These are phyloP conservation scores for Petrea volubilis DNA, from an alignment of 257 asterid genomes.

Conservation along the genomic window DNA sequence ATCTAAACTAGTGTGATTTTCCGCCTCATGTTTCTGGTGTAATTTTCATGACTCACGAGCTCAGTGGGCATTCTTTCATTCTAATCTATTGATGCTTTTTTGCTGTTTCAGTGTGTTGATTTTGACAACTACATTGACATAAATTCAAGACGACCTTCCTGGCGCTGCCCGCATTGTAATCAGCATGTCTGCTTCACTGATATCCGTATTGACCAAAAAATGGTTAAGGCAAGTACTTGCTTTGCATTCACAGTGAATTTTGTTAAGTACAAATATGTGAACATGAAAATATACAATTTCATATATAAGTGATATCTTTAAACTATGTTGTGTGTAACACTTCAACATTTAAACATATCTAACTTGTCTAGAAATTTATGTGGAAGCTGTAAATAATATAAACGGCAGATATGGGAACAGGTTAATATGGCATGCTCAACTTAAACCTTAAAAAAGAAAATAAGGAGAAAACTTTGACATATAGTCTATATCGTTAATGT, in stretches of 20 bases:
- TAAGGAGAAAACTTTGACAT: not conserved
- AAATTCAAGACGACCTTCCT: constrained; percentile 81
- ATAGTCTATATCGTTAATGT: not conserved
- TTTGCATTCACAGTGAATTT: constrained; percentile 8
- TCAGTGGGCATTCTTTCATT: not conserved
- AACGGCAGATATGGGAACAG: not conserved
- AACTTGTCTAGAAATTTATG: not conserved
- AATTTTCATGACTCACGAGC: not conserved
- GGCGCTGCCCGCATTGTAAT: constrained; percentile 97
- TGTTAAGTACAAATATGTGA: constrained; percentile 9
- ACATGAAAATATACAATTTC: not conserved
- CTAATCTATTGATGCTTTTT: not conserved
- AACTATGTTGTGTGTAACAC: not conserved
- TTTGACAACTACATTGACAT: constrained; percentile 73
- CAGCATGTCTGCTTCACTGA: constrained; percentile 82
- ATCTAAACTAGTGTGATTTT: constrained; percentile 4
- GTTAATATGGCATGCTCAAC: not conserved
- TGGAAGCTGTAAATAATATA: not conserved
- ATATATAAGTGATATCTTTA: not conserved
- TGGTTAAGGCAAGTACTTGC: constrained; percentile 76
- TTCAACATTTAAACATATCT: not conserved
- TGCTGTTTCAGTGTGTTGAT: constrained; percentile 75
- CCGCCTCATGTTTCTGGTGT: not conserved
- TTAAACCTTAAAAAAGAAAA: not conserved
- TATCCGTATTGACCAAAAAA: constrained; percentile 71